Evolutionary conservation across 225 moss, liverwort and hornwort genomes (phyloP), one percentile per base, ranked within the genome.

Genomic region (Straminergon stramineum): DNA sequence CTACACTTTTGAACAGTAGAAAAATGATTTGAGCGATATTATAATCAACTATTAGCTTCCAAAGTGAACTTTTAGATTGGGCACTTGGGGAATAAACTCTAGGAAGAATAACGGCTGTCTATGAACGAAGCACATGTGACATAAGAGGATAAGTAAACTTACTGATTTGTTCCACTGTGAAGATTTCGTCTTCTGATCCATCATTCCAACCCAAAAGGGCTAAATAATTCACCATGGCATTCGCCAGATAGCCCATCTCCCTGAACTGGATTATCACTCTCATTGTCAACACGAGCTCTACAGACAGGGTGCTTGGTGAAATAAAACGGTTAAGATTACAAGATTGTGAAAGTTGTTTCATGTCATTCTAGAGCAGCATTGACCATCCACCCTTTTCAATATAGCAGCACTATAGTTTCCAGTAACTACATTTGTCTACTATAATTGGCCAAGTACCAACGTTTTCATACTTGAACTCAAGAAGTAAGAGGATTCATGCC

Each of bases 121-220:
- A 37, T 32, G 31, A 82, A 77, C 34, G 52, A 76, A 28, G 35
- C 27, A 85, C 62, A 60, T 9, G 61, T 35, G 61, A 88, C 79
- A 41, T 35, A 78, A 53, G n/a, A 53, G 87, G 76, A 86, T 48
- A 27, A 48, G 39, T 45, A 64, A 76, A 93, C 93, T 86, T 92
- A 97, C 98, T 91, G 66, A 99, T 96, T 73, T 95, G 88, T 76
- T 96, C 92, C 41, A 96, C 58, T 58, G 95, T 91, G 90, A 99
- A 99, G 30, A 99, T 97, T 85, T 99, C 99, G 74, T 97, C 97
- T 93, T 97, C 99, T 23, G 95, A 93, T 88, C 99, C 99, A 91
- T 99, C 99, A 79, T 99, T 99, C 99, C 99, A 99, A 69, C 99
- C 99, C 90, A 99, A 93, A 76, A 97, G 96, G 41, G 97, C 96